Evolutionary conservation across 805 yeast genomes (phyloP).

Genomic region (Cyberlindnera maclurae): DNA sequence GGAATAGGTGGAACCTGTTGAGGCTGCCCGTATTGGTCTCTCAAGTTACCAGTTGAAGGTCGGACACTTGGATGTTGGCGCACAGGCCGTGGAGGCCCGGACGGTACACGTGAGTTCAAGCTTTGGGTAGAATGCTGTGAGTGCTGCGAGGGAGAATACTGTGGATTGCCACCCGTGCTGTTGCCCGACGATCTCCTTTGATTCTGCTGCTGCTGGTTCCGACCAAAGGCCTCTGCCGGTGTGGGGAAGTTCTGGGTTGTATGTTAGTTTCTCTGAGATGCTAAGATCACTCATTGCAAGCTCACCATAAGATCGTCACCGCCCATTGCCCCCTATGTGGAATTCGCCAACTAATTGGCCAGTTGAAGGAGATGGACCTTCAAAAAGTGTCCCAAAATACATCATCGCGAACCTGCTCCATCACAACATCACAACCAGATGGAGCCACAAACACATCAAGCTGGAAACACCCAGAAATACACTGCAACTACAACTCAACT

Average conservation of each 20-base stretch:
- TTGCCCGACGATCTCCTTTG: constrained; percentile 1
- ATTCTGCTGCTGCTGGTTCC: constrained; percentile 5
- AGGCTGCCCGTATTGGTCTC: constrained; percentile 3
- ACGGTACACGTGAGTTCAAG: background rate
- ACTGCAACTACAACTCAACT: background rate
- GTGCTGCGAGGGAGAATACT: too few species aligned
- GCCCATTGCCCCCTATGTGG: constrained; percentile 28
- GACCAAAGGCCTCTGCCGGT: constrained; percentile 25
- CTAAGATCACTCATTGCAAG: background rate
- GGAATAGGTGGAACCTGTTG: constrained; percentile 1
- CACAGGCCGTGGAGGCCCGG: constrained; percentile 1
- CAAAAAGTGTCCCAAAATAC: too few species aligned
- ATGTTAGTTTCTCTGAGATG: background rate
- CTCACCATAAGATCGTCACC: constrained; percentile 23
- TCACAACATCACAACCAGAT: too few species aligned
- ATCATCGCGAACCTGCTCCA: too few species aligned
- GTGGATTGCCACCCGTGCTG: constrained; percentile 1
- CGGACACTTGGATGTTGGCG: background rate
- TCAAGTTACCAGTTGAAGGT: background rate
- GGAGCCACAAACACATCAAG: background rate
- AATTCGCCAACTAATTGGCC: background rate
- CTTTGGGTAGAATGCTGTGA: background rate
- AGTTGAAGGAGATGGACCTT: background rate
- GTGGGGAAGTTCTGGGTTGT: constrained; percentile 24
- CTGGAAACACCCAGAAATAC: background rate